phyloP scores from a whole-genome alignment of 2,329 filamentous ascomycete species.

The Coleophoma eucalyptorum region DNA sequence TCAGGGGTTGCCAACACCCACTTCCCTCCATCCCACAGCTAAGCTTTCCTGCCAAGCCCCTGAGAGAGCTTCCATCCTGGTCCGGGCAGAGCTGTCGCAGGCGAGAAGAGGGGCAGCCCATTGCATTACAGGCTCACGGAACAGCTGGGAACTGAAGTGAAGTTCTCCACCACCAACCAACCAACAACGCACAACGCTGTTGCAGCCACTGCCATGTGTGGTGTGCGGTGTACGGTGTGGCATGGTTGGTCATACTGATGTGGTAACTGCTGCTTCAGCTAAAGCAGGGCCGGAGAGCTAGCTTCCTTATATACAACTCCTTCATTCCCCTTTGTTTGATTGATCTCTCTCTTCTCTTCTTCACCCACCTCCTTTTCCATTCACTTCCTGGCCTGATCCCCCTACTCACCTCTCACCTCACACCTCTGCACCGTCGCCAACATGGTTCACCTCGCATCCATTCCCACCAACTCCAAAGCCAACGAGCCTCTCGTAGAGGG shows the following conservation, averaged over 20 bases:
- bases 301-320: neutral
- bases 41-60: slow-evolving; percentile 10
- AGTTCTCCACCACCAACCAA: neutral
- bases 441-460: slow-evolving; percentile 45
- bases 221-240: no score
- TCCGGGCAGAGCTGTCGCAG: no score
- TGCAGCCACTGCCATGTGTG: neutral
- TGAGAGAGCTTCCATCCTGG: neutral
- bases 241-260: no score
- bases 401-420: neutral
- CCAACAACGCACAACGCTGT: neutral
- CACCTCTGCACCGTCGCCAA: slow-evolving; percentile 11
- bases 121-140: no score
- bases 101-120: no score
- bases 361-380: neutral
- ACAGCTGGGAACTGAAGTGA: no score
- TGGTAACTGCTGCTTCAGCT: no score
- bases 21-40: neutral
- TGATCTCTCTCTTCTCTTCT: neutral
- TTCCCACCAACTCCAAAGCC: slow-evolving; percentile 29
- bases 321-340: neutral
- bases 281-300: neutral
- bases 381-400: neutral
- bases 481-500: slow-evolving; percentile 30
- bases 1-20: no score